Evolutionary conservation across 2,329 filamentous ascomycete genomes (phyloP).

Genomic region (Fusarium sp.): DNA sequence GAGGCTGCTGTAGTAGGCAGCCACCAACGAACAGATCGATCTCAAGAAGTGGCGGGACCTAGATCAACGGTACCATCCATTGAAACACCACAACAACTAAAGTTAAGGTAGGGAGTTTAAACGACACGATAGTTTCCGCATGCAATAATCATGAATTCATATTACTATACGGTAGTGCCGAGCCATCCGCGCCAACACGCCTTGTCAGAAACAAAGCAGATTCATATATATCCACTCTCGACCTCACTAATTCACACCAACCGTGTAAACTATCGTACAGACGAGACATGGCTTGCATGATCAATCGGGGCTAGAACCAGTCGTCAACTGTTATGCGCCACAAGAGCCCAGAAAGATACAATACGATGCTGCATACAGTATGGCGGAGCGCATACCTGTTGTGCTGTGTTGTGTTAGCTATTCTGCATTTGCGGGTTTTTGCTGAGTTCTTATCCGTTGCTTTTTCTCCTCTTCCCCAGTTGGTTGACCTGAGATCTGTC

Average conservation of each 20-base stretch:
- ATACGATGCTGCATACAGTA: constrained; percentile 16
- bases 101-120: background rate
- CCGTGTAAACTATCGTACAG: constrained; percentile 13
- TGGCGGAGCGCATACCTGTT: constrained; percentile 1
- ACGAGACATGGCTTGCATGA: constrained; percentile 40
- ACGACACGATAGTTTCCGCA: constrained; percentile 28
- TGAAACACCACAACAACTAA: constrained; percentile 14
- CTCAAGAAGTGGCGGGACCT: constrained; percentile 25
- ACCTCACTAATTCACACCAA: background rate
- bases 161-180: constrained; percentile 20
- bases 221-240: background rate
- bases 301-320: constrained; percentile 30
- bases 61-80: constrained; percentile 20
- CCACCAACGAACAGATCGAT: constrained; percentile 32
- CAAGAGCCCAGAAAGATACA: constrained; percentile 6
- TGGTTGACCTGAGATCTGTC: constrained; percentile 37
- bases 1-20: constrained; percentile 24
- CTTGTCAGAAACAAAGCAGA: constrained; percentile 15
- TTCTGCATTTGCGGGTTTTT: constrained; percentile 19
- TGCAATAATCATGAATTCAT: constrained; percentile 3
- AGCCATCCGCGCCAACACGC: constrained; percentile 14
- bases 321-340: constrained; percentile 30
- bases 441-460: background rate
- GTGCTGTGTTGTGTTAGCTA: background rate
- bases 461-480: constrained; percentile 19